Conservation (phyloP, 495 filamentous ascomycete genomes). For the Penicillium cinerascens region DNA sequence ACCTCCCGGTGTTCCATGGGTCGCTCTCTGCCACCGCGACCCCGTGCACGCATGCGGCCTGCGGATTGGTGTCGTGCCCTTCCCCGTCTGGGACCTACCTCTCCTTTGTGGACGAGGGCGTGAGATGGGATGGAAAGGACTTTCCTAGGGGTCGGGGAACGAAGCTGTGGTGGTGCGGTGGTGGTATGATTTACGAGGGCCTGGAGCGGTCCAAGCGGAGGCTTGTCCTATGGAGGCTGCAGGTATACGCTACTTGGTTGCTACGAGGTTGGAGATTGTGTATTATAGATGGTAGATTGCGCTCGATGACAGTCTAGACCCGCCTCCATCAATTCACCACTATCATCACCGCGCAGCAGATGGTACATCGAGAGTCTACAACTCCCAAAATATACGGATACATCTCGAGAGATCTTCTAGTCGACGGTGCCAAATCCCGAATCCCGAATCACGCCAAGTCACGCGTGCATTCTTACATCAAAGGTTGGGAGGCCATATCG, state of each 20-base stretch:
- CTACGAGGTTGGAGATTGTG: too few relatives aligned
- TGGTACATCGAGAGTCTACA: too few relatives aligned
- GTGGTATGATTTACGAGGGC: neutral
- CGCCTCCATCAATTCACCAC: too few relatives aligned
- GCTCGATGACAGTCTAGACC: too few relatives aligned
- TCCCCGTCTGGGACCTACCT: neutral
- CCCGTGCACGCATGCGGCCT: slow-evolving; percentile 15
- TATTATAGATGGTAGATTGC: too few relatives aligned
- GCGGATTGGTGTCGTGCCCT: slow-evolving; percentile 9
- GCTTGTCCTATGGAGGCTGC: slow-evolving; percentile 9
- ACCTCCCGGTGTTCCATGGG: neutral
- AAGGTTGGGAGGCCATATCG: too few relatives aligned
- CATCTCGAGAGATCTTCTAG: too few relatives aligned
- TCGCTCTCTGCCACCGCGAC: neutral
- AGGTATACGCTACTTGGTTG: slow-evolving; percentile 14
- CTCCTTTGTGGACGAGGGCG: too few relatives aligned
- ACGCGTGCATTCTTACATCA: too few relatives aligned
- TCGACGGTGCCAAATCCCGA: too few relatives aligned
- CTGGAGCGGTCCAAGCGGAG: neutral
- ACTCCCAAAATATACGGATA: neutral
- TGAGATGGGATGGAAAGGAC: neutral
- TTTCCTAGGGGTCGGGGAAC: neutral
- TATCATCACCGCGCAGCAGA: too few relatives aligned
- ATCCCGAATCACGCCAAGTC: too few relatives aligned
- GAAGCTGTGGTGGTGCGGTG: neutral